Evolutionary conservation across 2,329 filamentous ascomycete genomes (phyloP).

Genomic region (Iodosphaeria phyllophila): DNA sequence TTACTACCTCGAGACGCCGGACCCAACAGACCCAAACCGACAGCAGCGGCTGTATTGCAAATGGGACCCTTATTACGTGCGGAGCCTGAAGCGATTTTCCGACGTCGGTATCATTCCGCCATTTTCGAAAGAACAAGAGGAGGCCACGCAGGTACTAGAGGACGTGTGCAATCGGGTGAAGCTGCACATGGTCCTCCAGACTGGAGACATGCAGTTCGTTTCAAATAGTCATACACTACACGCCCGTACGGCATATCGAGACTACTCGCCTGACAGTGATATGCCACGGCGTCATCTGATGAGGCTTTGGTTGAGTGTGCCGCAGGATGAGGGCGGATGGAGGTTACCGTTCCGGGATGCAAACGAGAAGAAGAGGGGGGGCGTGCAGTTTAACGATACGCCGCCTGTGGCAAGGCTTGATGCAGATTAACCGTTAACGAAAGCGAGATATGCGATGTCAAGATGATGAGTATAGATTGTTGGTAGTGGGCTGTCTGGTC

Average conservation of each 20-base stretch:
- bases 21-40: slow-evolving; percentile 21
- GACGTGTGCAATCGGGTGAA: slow-evolving; percentile 54
- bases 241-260: slow-evolving; percentile 63
- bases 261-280: slow-evolving; percentile 41
- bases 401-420: slow-evolving; percentile 58
- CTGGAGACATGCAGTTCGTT: slow-evolving; percentile 79
- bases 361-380: slow-evolving; percentile 69
- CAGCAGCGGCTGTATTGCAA: slow-evolving; percentile 58
- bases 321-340: slow-evolving; percentile 72
- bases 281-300: slow-evolving; percentile 57
- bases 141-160: slow-evolving; percentile 53
- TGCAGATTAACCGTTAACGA: slow-evolving; percentile 38
- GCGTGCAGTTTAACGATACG: slow-evolving; percentile 72
- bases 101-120: slow-evolving; percentile 55
- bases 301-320: slow-evolving; percentile 69
- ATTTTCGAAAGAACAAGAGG: slow-evolving; percentile 47
- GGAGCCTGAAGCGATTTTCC: slow-evolving; percentile 56
- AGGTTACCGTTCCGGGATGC: slow-evolving; percentile 66
- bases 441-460: neutral
- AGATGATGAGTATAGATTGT: too few species aligned
- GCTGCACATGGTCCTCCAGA: slow-evolving; percentile 71
- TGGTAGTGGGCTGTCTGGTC: too few species aligned
- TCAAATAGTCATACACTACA: slow-evolving; percentile 68
- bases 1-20: slow-evolving; percentile 52
- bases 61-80: slow-evolving; percentile 82